Evolutionary conservation across 2,329 filamentous ascomycete genomes (phyloP), one percentile per base, ranked within the genome.

Genomic region (Microdochium nivale): DNA sequence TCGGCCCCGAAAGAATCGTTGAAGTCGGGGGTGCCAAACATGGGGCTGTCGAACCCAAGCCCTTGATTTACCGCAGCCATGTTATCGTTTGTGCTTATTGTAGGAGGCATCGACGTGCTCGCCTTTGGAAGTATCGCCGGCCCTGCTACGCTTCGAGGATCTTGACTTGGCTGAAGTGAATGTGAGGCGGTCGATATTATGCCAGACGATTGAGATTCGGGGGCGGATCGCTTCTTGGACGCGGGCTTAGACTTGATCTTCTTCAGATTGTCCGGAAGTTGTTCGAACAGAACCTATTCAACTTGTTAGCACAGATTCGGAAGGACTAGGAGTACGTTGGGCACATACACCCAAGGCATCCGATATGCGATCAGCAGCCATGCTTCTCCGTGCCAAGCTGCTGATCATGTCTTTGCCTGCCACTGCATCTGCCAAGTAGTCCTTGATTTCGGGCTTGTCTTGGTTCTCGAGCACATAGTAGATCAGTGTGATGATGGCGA

Each of bases 321-420:
- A 40, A 52, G 33, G 27, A 11, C 43, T 54, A 46, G 53, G 56
- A 46, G 47, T 24, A 27, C 7, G 49, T 14, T 48, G 21, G 46
- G 43, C 3, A 70, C 81, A 67, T 76, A 92, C 89, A 64, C 83
- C 80, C 25, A 99, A 76, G 40, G 88, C 86, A 47, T 76, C 78
- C 1, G 88, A 89, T 61, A 95, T 94, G 55, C 89, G 79, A 64
- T 96, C 90, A 2, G 94, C 94, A 33, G 91, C 90, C 76, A 95
- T 79, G 63, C 90, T 96, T 60, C 87, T 86, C 60, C 87, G 84
- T 2, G 90, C 87, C 53, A 97, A 77, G 16, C 83, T 84, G 49
- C 84, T 81, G 54, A 97, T 80, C 55, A 91, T 88, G 56, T 92
- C 86, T 62, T 88, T 88, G 19, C 92, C 94, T 56, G 90, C 87